Conservation (phyloP, 306 rosid species). For the Prunus campanulata region DNA sequence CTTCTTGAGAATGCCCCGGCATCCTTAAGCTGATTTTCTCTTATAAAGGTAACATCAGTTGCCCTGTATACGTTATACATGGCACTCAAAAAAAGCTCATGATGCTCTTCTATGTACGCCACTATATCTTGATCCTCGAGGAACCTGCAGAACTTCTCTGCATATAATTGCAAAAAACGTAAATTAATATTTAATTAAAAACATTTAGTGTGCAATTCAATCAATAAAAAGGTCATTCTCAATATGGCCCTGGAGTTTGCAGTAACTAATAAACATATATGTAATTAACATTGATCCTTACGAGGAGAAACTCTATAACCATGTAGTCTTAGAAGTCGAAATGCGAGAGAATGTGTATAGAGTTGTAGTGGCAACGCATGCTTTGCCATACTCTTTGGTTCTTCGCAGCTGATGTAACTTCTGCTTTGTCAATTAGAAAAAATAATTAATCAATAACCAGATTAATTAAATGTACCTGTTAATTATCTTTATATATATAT, state of each 20-base stretch:
- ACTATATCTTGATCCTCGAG: conserved; percentile 5
- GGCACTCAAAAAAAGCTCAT: background rate
- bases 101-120: conserved; percentile 3
- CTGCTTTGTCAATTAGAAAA: background rate
- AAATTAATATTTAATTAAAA: background rate
- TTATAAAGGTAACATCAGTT: background rate
- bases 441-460: background rate
- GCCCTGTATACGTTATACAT: conserved; percentile 14
- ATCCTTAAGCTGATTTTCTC: conserved; percentile 13
- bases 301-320: conserved; percentile 13
- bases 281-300: background rate
- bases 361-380: background rate
- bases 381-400: background rate
- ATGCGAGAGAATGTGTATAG: conserved; percentile 11
- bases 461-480: too few relatives aligned
- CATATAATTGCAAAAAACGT: background rate
- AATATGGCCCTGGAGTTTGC: fast-evolving
- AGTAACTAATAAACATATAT: too few relatives aligned
- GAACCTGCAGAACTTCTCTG: conserved; percentile 19
- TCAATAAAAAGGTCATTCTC: background rate
- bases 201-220: background rate
- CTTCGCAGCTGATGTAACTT: background rate
- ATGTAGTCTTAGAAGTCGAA: conserved; percentile 18
- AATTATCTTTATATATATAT: too few relatives aligned
- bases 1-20: background rate